Evolutionary conservation across 208 protist genomes (phyloP).

Genomic region (Acanthamoeba triangularis): DNA sequence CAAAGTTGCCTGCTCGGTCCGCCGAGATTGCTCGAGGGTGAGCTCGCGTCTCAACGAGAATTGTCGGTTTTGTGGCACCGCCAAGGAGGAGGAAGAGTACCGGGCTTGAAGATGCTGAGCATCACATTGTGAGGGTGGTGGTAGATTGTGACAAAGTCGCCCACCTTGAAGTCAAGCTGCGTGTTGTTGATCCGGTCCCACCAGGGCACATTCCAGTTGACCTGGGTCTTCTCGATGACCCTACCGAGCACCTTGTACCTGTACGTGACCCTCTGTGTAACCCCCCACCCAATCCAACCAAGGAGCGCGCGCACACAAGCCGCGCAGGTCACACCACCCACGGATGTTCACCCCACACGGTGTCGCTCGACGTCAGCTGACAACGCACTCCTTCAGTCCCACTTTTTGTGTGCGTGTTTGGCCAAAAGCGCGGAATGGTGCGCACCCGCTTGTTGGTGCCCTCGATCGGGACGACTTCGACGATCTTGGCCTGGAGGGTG

Average conservation of each 20-base stretch:
- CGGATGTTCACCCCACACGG: neutral
- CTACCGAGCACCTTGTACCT: slow-evolving; percentile 63
- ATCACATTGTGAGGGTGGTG: slow-evolving; percentile 49
- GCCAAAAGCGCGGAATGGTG: neutral
- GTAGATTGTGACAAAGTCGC: slow-evolving; percentile 25
- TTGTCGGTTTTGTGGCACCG: too few relatives aligned
- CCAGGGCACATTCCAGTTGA: slow-evolving; percentile 31
- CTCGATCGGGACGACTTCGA: neutral
- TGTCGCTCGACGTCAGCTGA: too few relatives aligned
- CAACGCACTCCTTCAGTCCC: too few relatives aligned
- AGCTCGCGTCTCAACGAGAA: neutral
- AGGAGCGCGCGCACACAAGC: neutral
- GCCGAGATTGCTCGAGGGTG: too few relatives aligned
- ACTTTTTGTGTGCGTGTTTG: too few relatives aligned
- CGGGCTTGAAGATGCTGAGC: slow-evolving; percentile 24
- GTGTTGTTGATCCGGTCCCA: slow-evolving; percentile 61
- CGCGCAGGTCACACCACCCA: neutral
- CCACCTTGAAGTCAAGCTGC: slow-evolving; percentile 45
- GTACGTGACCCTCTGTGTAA: slow-evolving; percentile 43
- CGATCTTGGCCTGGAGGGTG: slow-evolving; percentile 38
- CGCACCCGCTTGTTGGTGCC: slow-evolving; percentile 35
- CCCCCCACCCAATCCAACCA: too few relatives aligned
- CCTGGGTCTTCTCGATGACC: slow-evolving; percentile 54
- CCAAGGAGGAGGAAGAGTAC: neutral
- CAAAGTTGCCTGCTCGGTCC: neutral